Evolutionary conservation across 805 yeast genomes (phyloP), one percentile per base, ranked within the genome.

Genomic region (Ogataea dorogensis): DNA sequence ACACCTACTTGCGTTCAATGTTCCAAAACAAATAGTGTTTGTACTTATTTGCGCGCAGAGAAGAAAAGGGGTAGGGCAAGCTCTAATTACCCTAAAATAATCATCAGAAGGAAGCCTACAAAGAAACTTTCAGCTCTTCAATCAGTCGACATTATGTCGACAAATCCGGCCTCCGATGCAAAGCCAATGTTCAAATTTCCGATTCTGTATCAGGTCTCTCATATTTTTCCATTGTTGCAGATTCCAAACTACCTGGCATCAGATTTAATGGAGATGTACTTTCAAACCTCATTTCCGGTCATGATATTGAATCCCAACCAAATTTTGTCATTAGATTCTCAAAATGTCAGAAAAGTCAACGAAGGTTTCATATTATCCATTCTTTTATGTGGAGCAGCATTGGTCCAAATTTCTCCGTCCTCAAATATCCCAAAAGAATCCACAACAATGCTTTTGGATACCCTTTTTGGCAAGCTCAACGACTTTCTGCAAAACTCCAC

Each of bases 11-110:
- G 77, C 43, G 46, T 56, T 3, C 71, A 69, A 38, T 71, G 77
- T 38, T 13, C 42, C 1, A 59, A 57, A 32, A 42, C 59, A 1
- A 49, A 52, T 23, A 47, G 55, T 1, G 42, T 49, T 5, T 69
- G 74, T 42, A 64, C 71, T 1, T 71, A 71, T 40, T 41, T 63
- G 7, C 53, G 76, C 23, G 54, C 61, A 31, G 71, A 68, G 40
- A 67, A 61, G 45, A 68, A 67, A 45, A 50, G 77, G 34, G 77
- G 77, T 7, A 56, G 75, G 38, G 75, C 75, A 1, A 58, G 65
- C 36, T 62, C 59, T 1, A 64, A 62, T 33, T 65, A 66, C 34
- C 70, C 70, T n/a, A 63, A 63, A 40, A 46, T 40, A 9, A 53
- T 54, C 19, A 43, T 47, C 5, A 35, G 58, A 23, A 36, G 58